Base-by-base conservation (phyloP, 805 yeast species). In the Schwanniomyces pseudopolymorphus region DNA sequence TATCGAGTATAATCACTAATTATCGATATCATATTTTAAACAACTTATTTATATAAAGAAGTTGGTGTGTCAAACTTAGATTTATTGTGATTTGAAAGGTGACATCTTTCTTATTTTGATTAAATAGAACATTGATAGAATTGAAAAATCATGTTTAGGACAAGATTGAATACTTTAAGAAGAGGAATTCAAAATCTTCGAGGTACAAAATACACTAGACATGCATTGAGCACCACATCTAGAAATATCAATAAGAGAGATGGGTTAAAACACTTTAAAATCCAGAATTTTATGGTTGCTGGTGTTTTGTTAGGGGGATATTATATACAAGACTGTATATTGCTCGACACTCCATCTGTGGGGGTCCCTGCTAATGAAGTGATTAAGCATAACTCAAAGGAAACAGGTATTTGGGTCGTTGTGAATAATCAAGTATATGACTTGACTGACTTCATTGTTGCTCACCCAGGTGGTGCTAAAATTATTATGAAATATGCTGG, bases 401-500 rank as follows among this genome's bases (percentile, higher is more conserved):
- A 45, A 26, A 39, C 40, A 9, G 47, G 48, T 1, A 21, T 58
- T 14, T 67, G 73, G 73, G 61, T 65, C 2, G 65, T 53, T 3
- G 54, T 67, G 39, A 52, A 63, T 25, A 66, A 65, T 3, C 47
- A 63, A 26, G 70, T 67, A 3, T 67, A 65, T 49, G 70, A 67
- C 47, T 43, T 67, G 47, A 62, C 70, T 16, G 57, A 55, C 13
- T 75, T 74, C 47, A 38, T 72, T 2, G 54, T 63, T 6, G 51
- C 54, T 14, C 80, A 75, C 56, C 83, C 83, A 1, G 83, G 83
- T 20, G 83, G 83, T n/a, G 60, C 56, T 36, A 52, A 56, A 13
- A 69, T 77, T 14, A 66, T 79, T 25, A 53, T 75, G 40, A 63
- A 61, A 25, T 66, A 67, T 50, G 81, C 79, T 9, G 91, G 91